Evolutionary conservation across 2,329 filamentous ascomycete genomes (phyloP).

Genomic region (Cordyceps javanica): DNA sequence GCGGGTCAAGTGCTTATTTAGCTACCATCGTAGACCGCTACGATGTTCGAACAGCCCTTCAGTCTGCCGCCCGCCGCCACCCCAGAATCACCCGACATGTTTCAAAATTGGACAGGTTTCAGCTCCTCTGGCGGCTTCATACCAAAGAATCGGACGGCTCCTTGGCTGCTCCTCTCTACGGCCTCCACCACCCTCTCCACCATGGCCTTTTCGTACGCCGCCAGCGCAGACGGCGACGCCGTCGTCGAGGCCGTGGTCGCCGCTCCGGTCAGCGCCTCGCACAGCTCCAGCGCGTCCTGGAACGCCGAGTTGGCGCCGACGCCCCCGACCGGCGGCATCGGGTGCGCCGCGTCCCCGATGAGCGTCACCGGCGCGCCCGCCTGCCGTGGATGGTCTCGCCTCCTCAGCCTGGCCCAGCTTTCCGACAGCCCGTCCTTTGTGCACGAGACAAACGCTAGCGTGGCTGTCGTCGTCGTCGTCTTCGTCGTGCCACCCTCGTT

Average conservation of each 20-base stretch:
- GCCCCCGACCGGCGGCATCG: slow-evolving; percentile 12
- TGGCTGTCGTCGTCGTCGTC: neutral
- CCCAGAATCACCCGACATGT: no score
- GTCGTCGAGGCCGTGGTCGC: neutral
- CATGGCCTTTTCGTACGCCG: slow-evolving; percentile 2
- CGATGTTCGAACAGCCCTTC: no score
- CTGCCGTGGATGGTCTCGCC: neutral
- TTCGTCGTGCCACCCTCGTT: neutral
- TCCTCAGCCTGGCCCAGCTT: neutral
- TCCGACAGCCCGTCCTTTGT: neutral
- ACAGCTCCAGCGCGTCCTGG: slow-evolving; percentile 11
- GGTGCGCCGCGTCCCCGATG: slow-evolving; percentile 15
- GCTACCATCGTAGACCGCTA: no score
- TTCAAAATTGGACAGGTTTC: neutral
- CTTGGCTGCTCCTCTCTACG: neutral
- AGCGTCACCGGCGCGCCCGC: slow-evolving; percentile 8
- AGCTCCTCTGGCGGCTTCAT: slow-evolving; percentile 5
- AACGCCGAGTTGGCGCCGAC: slow-evolving; percentile 13
- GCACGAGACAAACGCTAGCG: neutral
- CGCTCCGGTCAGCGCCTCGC: neutral
- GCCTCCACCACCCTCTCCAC: neutral
- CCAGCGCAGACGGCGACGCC: neutral
- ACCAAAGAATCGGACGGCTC: slow-evolving; percentile 6
- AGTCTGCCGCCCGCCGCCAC: no score
- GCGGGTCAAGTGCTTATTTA: no score